Percentiles rank a stretch among this genome's conserved stretches.
phyloP scores from a whole-genome alignment of 352 stramenopile species.

The Thraustochytrium sp. region DNA sequence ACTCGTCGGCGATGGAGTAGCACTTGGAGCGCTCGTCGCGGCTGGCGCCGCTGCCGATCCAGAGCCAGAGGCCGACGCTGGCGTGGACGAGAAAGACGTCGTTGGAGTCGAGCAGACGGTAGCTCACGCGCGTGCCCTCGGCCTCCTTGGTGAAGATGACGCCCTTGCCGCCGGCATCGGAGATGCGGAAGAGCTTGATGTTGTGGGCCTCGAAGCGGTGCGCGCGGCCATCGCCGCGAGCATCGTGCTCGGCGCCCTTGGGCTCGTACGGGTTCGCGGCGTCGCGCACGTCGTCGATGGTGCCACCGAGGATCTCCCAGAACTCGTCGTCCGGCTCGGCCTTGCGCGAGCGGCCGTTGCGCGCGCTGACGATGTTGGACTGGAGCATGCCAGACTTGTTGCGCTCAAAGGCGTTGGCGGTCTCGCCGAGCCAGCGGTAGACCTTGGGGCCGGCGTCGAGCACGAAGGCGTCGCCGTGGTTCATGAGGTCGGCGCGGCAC shows the following conservation, averaged over 20 bases:
- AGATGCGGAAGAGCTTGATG: slow-evolving; percentile 69
- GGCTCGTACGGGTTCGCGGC: slow-evolving; percentile 40
- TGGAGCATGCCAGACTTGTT: slow-evolving; percentile 78
- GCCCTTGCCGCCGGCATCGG: slow-evolving; percentile 58
- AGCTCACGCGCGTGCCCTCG: slow-evolving; percentile 67
- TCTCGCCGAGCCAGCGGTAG: slow-evolving; percentile 63
- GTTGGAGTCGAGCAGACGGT: slow-evolving; percentile 67
- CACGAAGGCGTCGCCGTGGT: slow-evolving; percentile 86
- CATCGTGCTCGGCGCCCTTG: slow-evolving; percentile 56
- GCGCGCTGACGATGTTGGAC: slow-evolving; percentile 73
- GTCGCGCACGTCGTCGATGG: slow-evolving; percentile 55
- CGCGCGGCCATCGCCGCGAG: slow-evolving; percentile 51
- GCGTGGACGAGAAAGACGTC: slow-evolving; percentile 87
- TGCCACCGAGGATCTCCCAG: slow-evolving; percentile 82
- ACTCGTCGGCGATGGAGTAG: slow-evolving; percentile 71
- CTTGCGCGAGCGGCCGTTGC: slow-evolving; percentile 62
- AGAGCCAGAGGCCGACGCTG: slow-evolving; percentile 78
- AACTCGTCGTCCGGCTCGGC: slow-evolving; percentile 85
- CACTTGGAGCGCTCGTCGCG: slow-evolving; percentile 73
- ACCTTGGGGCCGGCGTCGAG: slow-evolving; percentile 83
- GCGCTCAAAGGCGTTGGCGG: slow-evolving; percentile 77
- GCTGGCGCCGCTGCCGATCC: slow-evolving; percentile 76
- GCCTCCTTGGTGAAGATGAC: slow-evolving; percentile 60
- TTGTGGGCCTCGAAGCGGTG: slow-evolving; percentile 11
- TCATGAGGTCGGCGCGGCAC: slow-evolving; percentile 70